Base-by-base conservation (phyloP, 2,329 filamentous ascomycete genomes). In the Botryotinia narcissicola region DNA sequence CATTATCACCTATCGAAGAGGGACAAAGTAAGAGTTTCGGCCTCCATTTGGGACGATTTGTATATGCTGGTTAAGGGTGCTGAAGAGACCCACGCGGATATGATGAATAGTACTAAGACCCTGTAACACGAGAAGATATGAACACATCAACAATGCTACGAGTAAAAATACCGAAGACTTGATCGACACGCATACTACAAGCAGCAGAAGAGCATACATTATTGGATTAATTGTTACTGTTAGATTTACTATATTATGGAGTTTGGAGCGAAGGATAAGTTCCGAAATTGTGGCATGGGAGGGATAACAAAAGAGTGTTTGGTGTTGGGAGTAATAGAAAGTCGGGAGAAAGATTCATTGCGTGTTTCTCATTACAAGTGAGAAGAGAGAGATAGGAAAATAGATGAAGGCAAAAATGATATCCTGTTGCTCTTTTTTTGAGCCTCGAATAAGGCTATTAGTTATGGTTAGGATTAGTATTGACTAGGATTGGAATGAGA, bases 1-100 rank as follows among this genome's bases (percentile, higher is more conserved):
- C 72, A 18, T 69, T 80, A 1, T 78, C 77, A 16, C 77, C 77
- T 60, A 51, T 62, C 46, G 69, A 62, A 35, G 62, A 60, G 10
- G 40, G 46, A 25, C 32, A 51, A 51, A 64, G n/a, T 5, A 61
- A 63, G 18, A 35, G 42, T 46, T 46, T 73, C 8, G 54, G 63
- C 20, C 60, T 75, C 29, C 51, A 75, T 48, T 66, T 78, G 42
- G 67, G 35, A 40, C 60, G 73, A 61, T 77, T 77, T 57, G 71
- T 73, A 32, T 77, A 77, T 71, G 71, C 73, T 51, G 73, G 69
- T 57, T 69, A 37, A 69, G 18, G 37, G 44, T 57, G 1, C 54
- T 9, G 40, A 25, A 3, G 29, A 9, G 12, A 25, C 35, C 10
- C 44, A 14, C 29, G 5, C 37, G 48, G 35, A 69, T 7, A 54